These are phyloP conservation scores for Sporobolomyces phaffii DNA, from an alignment of 768 basidiomycete species.

Conservation along the genomic window DNA sequence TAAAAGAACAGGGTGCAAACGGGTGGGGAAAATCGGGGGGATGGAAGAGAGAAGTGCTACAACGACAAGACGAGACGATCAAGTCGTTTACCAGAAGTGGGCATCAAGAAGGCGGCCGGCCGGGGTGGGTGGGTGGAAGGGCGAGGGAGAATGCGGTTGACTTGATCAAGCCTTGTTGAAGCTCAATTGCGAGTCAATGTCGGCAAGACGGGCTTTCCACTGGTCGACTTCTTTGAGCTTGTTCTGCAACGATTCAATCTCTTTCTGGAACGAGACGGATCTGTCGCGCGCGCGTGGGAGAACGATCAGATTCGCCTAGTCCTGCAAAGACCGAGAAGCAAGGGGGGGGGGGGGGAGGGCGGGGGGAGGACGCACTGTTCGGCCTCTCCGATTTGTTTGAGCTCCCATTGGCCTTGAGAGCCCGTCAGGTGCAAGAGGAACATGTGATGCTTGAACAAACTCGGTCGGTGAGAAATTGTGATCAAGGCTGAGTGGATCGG, in stretches of 20 bases:
- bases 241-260: constrained; percentile 62
- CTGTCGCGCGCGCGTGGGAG: constrained; percentile 29
- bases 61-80: neutral
- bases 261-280: constrained; percentile 62
- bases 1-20: too few species aligned
- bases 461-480: constrained; percentile 83
- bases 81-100: too few species aligned
- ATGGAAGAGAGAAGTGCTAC: too few species aligned
- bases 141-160: too few species aligned
- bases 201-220: constrained; percentile 59
- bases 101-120: too few species aligned
- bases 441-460: constrained; percentile 80
- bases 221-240: constrained; percentile 63
- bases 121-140: too few species aligned
- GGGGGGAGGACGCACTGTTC: constrained; percentile 54
- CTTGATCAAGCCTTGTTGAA: constrained; percentile 20
- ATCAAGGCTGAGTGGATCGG: constrained; percentile 65
- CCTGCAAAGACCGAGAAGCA: neutral
- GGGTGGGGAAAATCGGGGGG: too few species aligned
- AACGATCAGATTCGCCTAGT: neutral
- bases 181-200: constrained; percentile 38
- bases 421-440: constrained; percentile 74
- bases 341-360: too few species aligned
- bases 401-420: constrained; percentile 63
- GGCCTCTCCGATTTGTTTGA: constrained; percentile 63